Percentiles rank a stretch among this genome's conserved stretches.
Evolutionary conservation across 805 yeast species (phyloP).

Genomic region (Komagataella kurtzmanii): DNA sequence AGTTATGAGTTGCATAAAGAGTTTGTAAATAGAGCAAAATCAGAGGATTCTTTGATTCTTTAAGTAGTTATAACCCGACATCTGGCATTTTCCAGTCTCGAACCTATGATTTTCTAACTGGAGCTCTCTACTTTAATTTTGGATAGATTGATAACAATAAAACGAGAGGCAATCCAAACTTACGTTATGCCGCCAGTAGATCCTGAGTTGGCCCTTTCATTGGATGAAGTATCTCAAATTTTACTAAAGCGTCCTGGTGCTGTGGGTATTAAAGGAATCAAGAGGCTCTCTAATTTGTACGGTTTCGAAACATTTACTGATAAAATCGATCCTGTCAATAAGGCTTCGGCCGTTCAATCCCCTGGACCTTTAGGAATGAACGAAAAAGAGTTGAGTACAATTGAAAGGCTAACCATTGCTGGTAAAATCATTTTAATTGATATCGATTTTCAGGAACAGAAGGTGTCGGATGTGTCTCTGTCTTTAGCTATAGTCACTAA

Average conservation of each 20-base stretch:
- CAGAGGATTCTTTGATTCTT: background rate
- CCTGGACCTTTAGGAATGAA: background rate
- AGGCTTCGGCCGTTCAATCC: background rate
- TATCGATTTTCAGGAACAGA: conserved; percentile 17
- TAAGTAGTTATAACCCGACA: background rate
- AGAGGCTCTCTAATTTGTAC: conserved; percentile 19
- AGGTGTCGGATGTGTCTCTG: conserved; percentile 15
- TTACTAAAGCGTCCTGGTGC: conserved; percentile 20
- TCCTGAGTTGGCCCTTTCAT: conserved; percentile 17
- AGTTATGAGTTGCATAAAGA: conserved; percentile 30
- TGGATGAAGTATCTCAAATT: conserved; percentile 18
- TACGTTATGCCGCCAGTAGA: conserved; percentile 17
- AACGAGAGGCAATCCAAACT: background rate
- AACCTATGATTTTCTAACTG: background rate
- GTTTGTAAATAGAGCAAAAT: background rate
- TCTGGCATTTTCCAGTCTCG: background rate
- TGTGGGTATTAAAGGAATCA: conserved; percentile 18
- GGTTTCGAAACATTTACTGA: conserved; percentile 23
- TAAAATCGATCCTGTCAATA: conserved; percentile 1
- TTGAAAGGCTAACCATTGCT: conserved; percentile 18
- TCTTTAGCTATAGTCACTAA: conserved; percentile 17
- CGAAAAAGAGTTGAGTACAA: conserved; percentile 5
- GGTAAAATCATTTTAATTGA: conserved; percentile 22
- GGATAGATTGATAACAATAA: too few species aligned
- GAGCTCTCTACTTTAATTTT: too few species aligned